Evolutionary conservation across 192 early-diverging fungal species (phyloP).

Genomic region (Dimargaris verticillata): DNA sequence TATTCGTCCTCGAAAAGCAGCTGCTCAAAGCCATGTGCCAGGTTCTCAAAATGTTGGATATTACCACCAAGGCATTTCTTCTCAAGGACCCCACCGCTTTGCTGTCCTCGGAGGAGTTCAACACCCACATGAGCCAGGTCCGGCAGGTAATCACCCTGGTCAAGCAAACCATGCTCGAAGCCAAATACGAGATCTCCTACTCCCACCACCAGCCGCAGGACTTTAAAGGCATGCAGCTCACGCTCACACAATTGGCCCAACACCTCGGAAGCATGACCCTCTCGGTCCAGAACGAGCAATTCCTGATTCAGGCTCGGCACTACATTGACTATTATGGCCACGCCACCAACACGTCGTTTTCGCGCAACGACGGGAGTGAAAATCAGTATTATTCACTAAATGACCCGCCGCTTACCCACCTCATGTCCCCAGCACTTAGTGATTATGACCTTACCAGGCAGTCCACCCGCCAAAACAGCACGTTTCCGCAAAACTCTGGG

Average conservation of each 20-base stretch:
- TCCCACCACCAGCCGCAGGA: constrained; percentile 5
- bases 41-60: neutral
- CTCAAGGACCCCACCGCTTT: neutral
- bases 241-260: neutral
- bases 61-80: constrained; percentile 8
- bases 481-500: neutral
- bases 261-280: constrained; percentile 10
- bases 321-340: neutral
- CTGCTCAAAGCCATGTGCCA: constrained; percentile 2
- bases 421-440: neutral
- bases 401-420: neutral
- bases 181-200: constrained; percentile 10
- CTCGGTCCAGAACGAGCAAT: constrained; percentile 6
- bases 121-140: constrained; percentile 4
- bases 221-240: neutral
- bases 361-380: too few species aligned
- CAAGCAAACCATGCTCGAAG: neutral
- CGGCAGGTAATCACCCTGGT: neutral
- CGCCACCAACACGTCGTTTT: neutral
- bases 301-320: constrained; percentile 1
- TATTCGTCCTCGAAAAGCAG: constrained; percentile 2
- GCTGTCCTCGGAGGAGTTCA: constrained; percentile 3
- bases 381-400: too few species aligned
- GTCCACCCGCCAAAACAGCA: neutral
- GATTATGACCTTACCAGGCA: neutral